Conservation (phyloP, 176 grass and related monocot species). For the Oryza punctata region DNA sequence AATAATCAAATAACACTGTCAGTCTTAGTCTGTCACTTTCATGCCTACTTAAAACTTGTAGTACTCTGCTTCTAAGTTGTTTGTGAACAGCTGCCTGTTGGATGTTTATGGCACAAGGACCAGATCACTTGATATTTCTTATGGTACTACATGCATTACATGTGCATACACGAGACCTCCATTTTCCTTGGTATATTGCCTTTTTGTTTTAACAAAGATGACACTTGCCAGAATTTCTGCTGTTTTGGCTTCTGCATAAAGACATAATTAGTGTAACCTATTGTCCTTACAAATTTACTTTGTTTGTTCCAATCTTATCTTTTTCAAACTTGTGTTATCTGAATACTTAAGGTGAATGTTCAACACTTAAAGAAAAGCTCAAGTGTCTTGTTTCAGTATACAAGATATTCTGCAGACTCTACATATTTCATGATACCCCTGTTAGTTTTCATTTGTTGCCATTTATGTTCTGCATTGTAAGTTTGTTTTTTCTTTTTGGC, state of each 20-base stretch:
- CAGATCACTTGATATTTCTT: conserved; percentile 20
- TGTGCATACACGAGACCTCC: conserved; percentile 10
- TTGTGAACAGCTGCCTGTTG: background rate
- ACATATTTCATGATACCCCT: conserved; percentile 12
- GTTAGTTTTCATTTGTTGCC: conserved; percentile 1
- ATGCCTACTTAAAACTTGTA: background rate
- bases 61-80: conserved; percentile 6
- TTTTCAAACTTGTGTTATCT: background rate
- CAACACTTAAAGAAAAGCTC: background rate
- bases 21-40: background rate
- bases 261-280: background rate
- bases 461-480: conserved; percentile 24
- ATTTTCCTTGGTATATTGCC: conserved; percentile 22
- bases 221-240: background rate
- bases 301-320: conserved; percentile 21
- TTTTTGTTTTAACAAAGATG: background rate
- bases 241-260: background rate
- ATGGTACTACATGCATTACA: background rate
- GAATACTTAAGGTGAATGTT: background rate
- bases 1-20: background rate
- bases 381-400: conserved; percentile 10
- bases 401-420: background rate
- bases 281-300: background rate
- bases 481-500: conserved; percentile 4
- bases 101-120: background rate